These are phyloP conservation scores for Alternaria gaisen DNA, from an alignment of 2,329 filamentous ascomycete species.

Conservation along the genomic window DNA sequence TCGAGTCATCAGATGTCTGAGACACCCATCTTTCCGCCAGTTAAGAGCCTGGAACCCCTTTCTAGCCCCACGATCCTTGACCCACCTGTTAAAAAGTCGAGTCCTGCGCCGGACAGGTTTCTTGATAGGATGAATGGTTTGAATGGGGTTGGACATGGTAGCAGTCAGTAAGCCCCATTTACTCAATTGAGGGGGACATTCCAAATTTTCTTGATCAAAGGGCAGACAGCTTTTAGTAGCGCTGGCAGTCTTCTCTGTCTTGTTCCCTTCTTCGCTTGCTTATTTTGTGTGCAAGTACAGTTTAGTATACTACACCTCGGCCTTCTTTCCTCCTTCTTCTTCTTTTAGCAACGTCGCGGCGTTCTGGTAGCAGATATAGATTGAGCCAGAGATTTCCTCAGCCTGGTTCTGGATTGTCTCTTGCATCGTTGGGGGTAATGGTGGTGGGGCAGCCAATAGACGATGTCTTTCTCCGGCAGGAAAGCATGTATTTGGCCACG, in stretches of 20 bases:
- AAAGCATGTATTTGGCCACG: background rate
- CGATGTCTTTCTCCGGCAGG: conserved; percentile 1
- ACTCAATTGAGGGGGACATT: background rate
- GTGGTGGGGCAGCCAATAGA: background rate
- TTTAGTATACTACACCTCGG: background rate
- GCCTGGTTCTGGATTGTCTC: background rate
- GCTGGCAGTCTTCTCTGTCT: background rate
- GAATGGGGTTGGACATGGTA: background rate
- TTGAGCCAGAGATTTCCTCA: background rate
- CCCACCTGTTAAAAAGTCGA: conserved; percentile 65
- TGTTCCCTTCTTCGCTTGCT: background rate
- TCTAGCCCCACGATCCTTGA: conserved; percentile 66
- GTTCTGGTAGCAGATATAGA: background rate
- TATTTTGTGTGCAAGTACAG: background rate
- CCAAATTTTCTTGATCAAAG: background rate
- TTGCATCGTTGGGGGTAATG: conserved; percentile 1
- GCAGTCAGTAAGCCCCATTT: background rate
- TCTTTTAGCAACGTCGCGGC: background rate
- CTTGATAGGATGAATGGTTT: background rate
- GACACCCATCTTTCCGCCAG: conserved; percentile 64
- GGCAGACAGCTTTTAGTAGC: background rate
- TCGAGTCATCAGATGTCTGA: conserved; percentile 47
- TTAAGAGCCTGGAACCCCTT: conserved; percentile 66
- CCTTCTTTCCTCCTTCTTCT: background rate
- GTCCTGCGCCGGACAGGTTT: conserved; percentile 21